Evolutionary conservation across 2,329 filamentous ascomycete species (phyloP), one percentile per base, ranked within the genome.

Genomic region (Sporothrix humicola): DNA sequence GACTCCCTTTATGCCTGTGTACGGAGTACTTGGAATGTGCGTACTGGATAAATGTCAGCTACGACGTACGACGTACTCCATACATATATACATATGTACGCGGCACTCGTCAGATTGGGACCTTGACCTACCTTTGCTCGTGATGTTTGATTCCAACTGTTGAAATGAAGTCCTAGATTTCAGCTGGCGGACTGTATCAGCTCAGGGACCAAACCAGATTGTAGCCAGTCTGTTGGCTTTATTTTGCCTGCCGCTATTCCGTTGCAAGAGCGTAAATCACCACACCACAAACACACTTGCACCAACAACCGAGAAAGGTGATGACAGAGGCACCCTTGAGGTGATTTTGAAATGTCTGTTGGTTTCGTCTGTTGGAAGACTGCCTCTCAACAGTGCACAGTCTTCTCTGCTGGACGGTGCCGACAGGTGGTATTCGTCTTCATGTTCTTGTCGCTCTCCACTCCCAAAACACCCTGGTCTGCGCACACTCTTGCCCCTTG

Each of bases 391-490:
- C 12, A 48, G 61, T 13, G 61, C 42, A 13, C 10, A 37, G 31
- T 37, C 31, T 7, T 37, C 31, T 37, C 2, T 37, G 31, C 31
- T 37, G 31, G 31, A 20, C 42, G 42, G n/a, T 48, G 42, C 37
- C 10, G 42, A 44, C 20, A 13, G 42, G 42, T 48, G 42, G 42
- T 44, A 46, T 65, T 44, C 31, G 4, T n/a, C 58, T 20, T 63
- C 15, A 13, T 63, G 37, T 58, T 37, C 31, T 37, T 37, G 31
- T 37, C 31, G 5, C 37, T 65, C 31, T 17, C 59, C 59, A 65
- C 59, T 46, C n/a, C 6, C 59, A 65, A n/a, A 65, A 37, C 42
- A 65, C 42, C 61, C 61, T 59, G 26, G 56, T 37, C 56, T 37
- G 56, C 56, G 13, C 56, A 59, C 56, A 59, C 56, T 37, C 26